phyloP scores from a whole-genome alignment of 169 alveolate species.

The Miamiensis avidus region DNA sequence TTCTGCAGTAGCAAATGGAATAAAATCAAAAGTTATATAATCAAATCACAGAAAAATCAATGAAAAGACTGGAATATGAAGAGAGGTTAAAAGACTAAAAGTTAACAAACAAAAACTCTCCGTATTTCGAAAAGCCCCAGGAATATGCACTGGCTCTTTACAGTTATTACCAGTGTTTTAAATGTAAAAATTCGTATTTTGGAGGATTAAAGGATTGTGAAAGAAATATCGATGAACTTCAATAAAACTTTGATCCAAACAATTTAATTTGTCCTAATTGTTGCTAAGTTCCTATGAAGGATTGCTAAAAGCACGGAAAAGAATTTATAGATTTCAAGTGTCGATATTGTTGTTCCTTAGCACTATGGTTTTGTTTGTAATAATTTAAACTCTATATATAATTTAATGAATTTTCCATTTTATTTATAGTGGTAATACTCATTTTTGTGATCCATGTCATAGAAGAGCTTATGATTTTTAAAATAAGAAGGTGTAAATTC shows the following conservation, averaged over 20 bases:
- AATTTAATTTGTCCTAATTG: slow-evolving; percentile 84
- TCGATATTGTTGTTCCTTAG: slow-evolving; percentile 81
- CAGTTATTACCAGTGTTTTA: slow-evolving; percentile 81
- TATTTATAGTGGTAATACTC: slow-evolving; percentile 78
- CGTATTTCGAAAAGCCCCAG: slow-evolving; percentile 62
- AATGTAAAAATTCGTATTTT: slow-evolving; percentile 85
- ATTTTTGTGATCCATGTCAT: slow-evolving; percentile 89
- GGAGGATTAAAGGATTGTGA: slow-evolving; percentile 88
- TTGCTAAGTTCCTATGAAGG: slow-evolving; percentile 55
- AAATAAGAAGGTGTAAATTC: slow-evolving; percentile 46
- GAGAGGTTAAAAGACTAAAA: slow-evolving; percentile 72
- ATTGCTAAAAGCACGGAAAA: slow-evolving; percentile 81
- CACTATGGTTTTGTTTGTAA: slow-evolving; percentile 84
- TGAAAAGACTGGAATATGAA: slow-evolving; percentile 82
- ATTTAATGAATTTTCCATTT: neutral
- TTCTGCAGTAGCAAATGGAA: slow-evolving; percentile 23
- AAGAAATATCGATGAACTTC: slow-evolving; percentile 50
- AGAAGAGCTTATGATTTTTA: slow-evolving; percentile 48
- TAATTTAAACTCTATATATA: neutral
- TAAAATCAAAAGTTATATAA: slow-evolving; percentile 29
- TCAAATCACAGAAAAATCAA: slow-evolving; percentile 57
- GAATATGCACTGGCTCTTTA: slow-evolving; percentile 77
- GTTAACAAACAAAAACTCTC: slow-evolving; percentile 6
- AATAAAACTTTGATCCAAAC: slow-evolving; percentile 66
- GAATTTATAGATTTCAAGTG: slow-evolving; percentile 87